These are phyloP conservation scores for Leucoagaricus sp. DNA, from an alignment of 1,284 basidiomycete species.

Conservation along the genomic window DNA sequence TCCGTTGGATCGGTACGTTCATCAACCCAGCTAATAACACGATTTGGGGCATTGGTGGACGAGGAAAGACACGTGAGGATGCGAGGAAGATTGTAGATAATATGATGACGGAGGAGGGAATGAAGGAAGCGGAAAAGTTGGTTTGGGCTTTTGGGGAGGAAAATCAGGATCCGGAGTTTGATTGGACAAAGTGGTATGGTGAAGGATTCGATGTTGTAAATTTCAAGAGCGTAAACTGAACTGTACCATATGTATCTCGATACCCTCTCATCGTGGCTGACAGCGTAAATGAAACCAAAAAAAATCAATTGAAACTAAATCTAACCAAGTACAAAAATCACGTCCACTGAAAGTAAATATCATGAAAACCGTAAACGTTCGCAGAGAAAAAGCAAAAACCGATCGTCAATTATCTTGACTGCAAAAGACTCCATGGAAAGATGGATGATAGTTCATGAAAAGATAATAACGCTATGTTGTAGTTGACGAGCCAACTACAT, in stretches of 20 bases:
- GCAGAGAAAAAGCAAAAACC: not conserved
- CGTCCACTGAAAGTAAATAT: not conserved
- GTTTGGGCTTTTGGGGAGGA: slow-evolving; percentile 20
- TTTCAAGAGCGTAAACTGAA: slow-evolving; percentile 10
- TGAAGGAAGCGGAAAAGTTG: slow-evolving; percentile 9
- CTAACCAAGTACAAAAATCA: not conserved
- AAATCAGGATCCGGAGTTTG: slow-evolving; percentile 17
- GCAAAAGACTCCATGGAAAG: not conserved
- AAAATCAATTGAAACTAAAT: not conserved
- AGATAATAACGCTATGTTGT: slow-evolving; percentile 4
- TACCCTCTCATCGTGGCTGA: not conserved
- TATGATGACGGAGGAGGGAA: not conserved
- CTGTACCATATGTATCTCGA: not conserved
- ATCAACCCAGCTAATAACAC: slow-evolving; percentile 36
- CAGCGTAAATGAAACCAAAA: too few relatives aligned
- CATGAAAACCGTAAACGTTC: not conserved
- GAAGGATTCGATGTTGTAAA: slow-evolving; percentile 17
- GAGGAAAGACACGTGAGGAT: slow-evolving; percentile 10
- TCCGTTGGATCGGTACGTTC: slow-evolving; percentile 75
- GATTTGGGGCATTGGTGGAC: slow-evolving; percentile 28
- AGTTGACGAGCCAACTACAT: not conserved
- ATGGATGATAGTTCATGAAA: slow-evolving; percentile 4
- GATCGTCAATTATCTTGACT: slow-evolving; percentile 3
- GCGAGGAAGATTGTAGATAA: slow-evolving; percentile 13
- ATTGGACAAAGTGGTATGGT: slow-evolving; percentile 21